Evolutionary conservation across 2,329 filamentous ascomycete species (phyloP).

Genomic region (Plectosphaerella cucumerina): DNA sequence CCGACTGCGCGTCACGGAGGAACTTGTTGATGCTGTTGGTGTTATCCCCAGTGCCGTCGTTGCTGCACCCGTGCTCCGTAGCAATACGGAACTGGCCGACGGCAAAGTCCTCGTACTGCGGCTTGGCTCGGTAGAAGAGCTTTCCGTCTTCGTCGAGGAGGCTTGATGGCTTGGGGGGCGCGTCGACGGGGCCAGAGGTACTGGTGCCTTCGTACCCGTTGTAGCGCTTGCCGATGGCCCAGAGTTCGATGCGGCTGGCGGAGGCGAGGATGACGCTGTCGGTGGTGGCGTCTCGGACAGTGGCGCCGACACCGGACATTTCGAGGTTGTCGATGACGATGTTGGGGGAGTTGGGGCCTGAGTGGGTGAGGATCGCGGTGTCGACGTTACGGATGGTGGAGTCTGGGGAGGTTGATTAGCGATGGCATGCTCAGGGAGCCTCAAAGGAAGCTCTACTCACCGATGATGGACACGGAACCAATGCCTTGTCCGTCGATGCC

Average conservation of each 20-base stretch:
- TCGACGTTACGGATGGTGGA: not conserved
- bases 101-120: conserved; percentile 27
- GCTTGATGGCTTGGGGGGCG: conserved; percentile 1
- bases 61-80: conserved; percentile 13
- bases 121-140: conserved; percentile 18
- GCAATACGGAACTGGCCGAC: conserved; percentile 5
- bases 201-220: conserved; percentile 5
- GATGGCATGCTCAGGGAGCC: too few species aligned
- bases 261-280: not conserved
- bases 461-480: conserved; percentile 7
- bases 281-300: not conserved
- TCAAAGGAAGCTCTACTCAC: too few species aligned
- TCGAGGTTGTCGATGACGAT: not conserved
- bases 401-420: too few species aligned
- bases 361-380: not conserved
- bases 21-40: conserved; percentile 17
- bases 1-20: conserved; percentile 1
- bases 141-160: conserved; percentile 13
- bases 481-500: conserved; percentile 22
- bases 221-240: conserved; percentile 7
- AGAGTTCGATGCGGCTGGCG: conserved; percentile 2
- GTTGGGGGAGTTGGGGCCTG: not conserved
- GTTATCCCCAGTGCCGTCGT: conserved; percentile 28
- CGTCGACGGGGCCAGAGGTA: conserved; percentile 1
- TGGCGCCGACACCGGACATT: not conserved